A percentile compares a stretch with the other conserved stretches of the same genome.
Evolutionary conservation across 306 rosid genomes (phyloP).

Genomic region (Pueraria montana): DNA sequence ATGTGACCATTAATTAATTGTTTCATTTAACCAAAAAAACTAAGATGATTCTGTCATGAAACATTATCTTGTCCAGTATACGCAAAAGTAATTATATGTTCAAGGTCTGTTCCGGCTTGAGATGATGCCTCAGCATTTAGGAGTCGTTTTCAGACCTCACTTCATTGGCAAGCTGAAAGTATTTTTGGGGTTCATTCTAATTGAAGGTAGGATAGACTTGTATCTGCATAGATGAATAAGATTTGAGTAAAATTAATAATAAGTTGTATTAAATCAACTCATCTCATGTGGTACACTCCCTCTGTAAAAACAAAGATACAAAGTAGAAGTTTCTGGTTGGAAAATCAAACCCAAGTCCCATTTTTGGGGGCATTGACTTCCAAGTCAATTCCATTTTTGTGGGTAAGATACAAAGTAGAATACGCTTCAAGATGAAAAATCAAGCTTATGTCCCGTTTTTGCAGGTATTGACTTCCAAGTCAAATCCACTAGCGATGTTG

Average conservation of each 20-base stretch:
- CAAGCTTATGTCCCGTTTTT: background rate
- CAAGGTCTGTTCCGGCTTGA: no score
- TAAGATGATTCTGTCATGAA: no score
- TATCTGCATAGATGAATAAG: conserved; percentile 58
- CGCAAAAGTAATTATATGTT: no score
- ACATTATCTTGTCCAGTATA: no score
- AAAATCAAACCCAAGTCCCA: background rate
- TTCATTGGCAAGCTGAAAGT: conserved; percentile 68
- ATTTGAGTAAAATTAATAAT: background rate
- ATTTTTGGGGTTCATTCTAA: conserved; percentile 22
- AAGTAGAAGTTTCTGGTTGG: background rate
- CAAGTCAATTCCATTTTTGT: background rate
- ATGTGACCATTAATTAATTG: no score
- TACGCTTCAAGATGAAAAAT: background rate
- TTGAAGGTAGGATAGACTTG: conserved; percentile 55
- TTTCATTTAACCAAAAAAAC: no score
- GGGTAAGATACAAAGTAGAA: background rate
- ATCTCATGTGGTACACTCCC: background rate
- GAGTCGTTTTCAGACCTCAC: conserved; percentile 52
- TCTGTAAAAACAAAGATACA: no score
- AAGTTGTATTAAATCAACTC: background rate
- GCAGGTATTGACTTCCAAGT: background rate
- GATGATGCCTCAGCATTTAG: no score
- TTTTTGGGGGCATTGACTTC: background rate
- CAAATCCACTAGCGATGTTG: background rate